Conservation (phyloP, 768 basidiomycete species). For the Agrocybe chaxingu region DNA sequence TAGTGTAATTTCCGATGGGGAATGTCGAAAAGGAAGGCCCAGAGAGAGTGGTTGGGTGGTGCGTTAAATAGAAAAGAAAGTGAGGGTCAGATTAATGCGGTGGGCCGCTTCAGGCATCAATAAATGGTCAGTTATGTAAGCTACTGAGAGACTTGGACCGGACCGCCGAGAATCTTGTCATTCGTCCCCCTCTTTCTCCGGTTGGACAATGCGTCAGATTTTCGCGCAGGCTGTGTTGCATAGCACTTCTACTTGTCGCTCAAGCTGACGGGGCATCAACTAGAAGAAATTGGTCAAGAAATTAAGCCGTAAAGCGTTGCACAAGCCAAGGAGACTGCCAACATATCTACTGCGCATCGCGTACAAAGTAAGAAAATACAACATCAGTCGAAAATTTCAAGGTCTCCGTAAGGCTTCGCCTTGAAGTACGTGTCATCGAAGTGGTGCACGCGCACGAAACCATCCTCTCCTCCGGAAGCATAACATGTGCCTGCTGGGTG, state of each 20-base stretch:
- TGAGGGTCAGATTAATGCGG: neutral
- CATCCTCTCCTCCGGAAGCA: constrained; percentile 96
- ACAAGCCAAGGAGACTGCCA: neutral
- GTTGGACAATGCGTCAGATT: neutral
- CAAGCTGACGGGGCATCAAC: too few relatives aligned
- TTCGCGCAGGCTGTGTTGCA: neutral
- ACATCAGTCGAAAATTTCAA: constrained; percentile 58
- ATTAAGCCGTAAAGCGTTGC: neutral
- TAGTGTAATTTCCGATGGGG: neutral
- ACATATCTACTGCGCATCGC: neutral
- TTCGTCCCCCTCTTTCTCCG: too few relatives aligned
- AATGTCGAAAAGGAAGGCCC: neutral
- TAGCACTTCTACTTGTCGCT: neutral
- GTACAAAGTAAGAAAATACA: constrained; percentile 2
- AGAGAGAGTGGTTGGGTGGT: neutral
- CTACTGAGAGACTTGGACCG: too few relatives aligned
- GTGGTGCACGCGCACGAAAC: constrained; percentile 87
- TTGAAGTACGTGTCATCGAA: constrained; percentile 95
- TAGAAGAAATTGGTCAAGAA: too few relatives aligned
- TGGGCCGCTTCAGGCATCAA: too few relatives aligned
- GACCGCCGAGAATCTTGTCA: too few relatives aligned
- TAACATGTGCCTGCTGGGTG: constrained; percentile 87
- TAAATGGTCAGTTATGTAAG: too few relatives aligned
- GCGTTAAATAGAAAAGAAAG: neutral
- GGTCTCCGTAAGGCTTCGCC: constrained; percentile 86